Evolutionary conservation across 371 early-diverging fungal species (phyloP).

Genomic region (Vairimorpha ceranae): DNA sequence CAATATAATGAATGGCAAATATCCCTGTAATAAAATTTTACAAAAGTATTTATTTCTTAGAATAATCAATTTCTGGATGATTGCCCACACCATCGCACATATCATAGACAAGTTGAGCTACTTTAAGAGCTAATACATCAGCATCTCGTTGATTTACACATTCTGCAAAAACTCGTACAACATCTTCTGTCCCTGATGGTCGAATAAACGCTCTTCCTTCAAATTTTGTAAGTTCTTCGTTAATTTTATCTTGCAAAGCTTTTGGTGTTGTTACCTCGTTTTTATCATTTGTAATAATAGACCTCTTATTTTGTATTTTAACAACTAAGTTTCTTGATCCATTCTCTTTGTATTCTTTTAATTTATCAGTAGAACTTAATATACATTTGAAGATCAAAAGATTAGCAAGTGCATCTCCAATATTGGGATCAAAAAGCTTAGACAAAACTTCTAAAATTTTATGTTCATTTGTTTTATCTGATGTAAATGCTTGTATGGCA

Average conservation of each 20-base stretch:
- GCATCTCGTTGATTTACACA: constrained; percentile 22
- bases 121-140: constrained; percentile 39
- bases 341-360: constrained; percentile 47
- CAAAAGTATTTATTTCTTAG: constrained; percentile 1
- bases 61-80: constrained; percentile 50
- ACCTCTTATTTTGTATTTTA: constrained; percentile 74
- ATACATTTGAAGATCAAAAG: constrained; percentile 85
- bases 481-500: constrained; percentile 62
- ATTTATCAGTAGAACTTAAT: constrained; percentile 64
- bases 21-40: no score
- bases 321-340: constrained; percentile 69
- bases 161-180: constrained; percentile 86
- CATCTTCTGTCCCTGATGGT: constrained; percentile 98
- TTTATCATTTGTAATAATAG: constrained; percentile 71
- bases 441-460: constrained; percentile 27
- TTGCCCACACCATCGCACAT: constrained; percentile 50
- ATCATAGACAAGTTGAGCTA: constrained; percentile 52
- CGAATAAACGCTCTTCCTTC: constrained; percentile 62
- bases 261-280: constrained; percentile 75
- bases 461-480: background rate
- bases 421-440: constrained; percentile 63
- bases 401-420: constrained; percentile 96
- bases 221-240: constrained; percentile 68
- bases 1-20: no score
- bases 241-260: constrained; percentile 79